Evolutionary conservation across 805 yeast species (phyloP), one percentile per base, ranked within the genome.

Genomic region (Teunomyces aglyptinius): DNA sequence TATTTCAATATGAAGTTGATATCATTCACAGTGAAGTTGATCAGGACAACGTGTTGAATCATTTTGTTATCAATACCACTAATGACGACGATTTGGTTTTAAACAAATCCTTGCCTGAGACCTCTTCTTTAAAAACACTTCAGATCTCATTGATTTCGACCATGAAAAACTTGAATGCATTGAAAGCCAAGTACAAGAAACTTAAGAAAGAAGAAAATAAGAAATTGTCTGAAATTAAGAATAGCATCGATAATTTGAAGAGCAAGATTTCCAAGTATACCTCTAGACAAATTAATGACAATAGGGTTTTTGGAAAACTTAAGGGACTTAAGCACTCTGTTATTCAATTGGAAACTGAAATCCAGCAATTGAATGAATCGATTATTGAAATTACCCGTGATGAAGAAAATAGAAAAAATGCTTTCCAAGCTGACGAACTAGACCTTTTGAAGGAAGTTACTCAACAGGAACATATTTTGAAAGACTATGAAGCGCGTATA

Each of bases 321-420:
- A 68, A 67, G 49, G 73, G 75, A 5, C 60, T 72, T 38, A 63
- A 71, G 48, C 73, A 71, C 45, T 59, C 70, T 0, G 72, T 70
- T 4, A 54, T 56, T 12, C 76, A 72, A 52, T 55, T 70, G 40
- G 75, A 71, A 48, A 46, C 48, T 22, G 77, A 72, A 32, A 64
- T 71, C 15, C 50, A 51, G 12, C 56, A 51, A 6, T 54, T 68
- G 38, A 54, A 57, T 19, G 42, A 43, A 26, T 50, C 57, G 34
- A 48, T 65, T 7, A 35, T 44, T 2, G 50, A 54, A 4, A 49
- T 56, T 18, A 53, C 49, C 13, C 28, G 31, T 5, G 43, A 53
- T 6, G 56, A 56, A 34, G 40, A 43, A 7, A 44, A 45, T 13
- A 47, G 52, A 3, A 48, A 47, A 6, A 45, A 47, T 6, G 51